Evolutionary conservation across 169 alveolate species (phyloP), one percentile per base, ranked within the genome.

Genomic region (Cyclospora cayetanensis): DNA sequence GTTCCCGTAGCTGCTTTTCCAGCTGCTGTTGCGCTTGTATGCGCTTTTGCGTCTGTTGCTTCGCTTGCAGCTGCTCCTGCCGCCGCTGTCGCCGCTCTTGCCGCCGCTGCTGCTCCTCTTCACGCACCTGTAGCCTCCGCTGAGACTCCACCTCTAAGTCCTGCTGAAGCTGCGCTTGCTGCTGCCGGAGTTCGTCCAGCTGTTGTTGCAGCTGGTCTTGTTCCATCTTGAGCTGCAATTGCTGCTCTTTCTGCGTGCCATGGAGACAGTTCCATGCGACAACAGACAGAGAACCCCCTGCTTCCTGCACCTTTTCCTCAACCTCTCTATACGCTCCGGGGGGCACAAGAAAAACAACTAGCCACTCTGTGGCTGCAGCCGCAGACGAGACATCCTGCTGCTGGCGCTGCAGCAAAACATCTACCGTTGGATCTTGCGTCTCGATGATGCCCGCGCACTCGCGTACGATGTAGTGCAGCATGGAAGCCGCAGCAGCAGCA

Each of bases 401-500:
- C 60, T 46, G 60, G 11, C 60, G 60, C 20, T 46, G 60, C 60
- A 46, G 60, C 60, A 46, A 22, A 12, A 46, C 11, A 22, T 46
- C 60, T 12, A 46, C 20, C 20, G 11, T 46, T 46, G 60, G 60
- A 15, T 46, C 60, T 22, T 46, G 60, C 79, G 79, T 25, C 42
- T 66, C 79, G 5, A 66, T 66, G 79, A 66, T 25, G 43, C 79
- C 79, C 9, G 79, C 79, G 46, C 79, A 66, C 9, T 66, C 79
- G 5, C 79, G 79, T 12, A 66, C 42, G 5, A 66, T 4, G 35
- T 31, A 66, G 42, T 66, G 79, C 18, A 25, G 37, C 79, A 66
- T 66, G 20, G 79, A 22, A n/a, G 79, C 79, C 12, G 79, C 37
- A 25, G 42, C 43, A 25, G 79, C 34, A 22, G 79, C 29, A n/a